These are phyloP conservation scores for Krasilnikovozyma curviuscula DNA, from an alignment of 768 basidiomycete species.

Conservation along the genomic window DNA sequence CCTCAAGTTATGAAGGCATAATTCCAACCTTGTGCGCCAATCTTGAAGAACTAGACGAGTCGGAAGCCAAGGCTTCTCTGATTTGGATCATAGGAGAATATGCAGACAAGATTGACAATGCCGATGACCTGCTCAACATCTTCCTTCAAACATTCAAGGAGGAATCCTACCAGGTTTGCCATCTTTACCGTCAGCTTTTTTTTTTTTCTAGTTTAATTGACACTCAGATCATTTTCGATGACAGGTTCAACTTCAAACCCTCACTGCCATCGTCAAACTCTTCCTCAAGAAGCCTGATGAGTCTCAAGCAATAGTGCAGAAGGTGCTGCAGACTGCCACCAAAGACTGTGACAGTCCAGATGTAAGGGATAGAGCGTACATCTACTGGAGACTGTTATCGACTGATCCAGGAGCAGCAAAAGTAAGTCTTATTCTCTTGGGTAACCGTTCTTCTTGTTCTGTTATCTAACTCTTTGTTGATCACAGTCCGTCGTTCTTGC, in stretches of 20 bases:
- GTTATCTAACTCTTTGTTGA: neutral
- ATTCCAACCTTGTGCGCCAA: constrained; percentile 86
- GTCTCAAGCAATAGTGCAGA: constrained; percentile 78
- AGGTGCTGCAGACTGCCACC: constrained; percentile 80
- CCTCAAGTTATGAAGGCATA: constrained; percentile 87
- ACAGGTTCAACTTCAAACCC: constrained; percentile 36
- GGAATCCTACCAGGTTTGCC: constrained; percentile 65
- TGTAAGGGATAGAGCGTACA: constrained; percentile 89
- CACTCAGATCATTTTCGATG: neutral
- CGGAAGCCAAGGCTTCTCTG: constrained; percentile 92
- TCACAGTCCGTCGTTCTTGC: constrained; percentile 65
- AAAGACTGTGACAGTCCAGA: constrained; percentile 95
- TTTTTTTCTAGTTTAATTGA: neutral
- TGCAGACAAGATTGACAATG: constrained; percentile 86
- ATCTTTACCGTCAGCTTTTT: neutral
- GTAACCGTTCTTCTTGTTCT: neutral
- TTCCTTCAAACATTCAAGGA: constrained; percentile 88
- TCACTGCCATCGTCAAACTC: constrained; percentile 91
- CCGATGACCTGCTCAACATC: constrained; percentile 69
- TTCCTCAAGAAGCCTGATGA: constrained; percentile 88
- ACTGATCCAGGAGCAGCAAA: constrained; percentile 92
- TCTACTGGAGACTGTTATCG: constrained; percentile 88
- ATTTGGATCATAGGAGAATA: constrained; percentile 97
- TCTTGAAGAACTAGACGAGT: constrained; percentile 76
- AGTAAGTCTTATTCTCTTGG: constrained; percentile 30